These are phyloP conservation scores for Lizonia empirigonia DNA, from an alignment of 2,329 filamentous ascomycete species.

Conservation along the genomic window DNA sequence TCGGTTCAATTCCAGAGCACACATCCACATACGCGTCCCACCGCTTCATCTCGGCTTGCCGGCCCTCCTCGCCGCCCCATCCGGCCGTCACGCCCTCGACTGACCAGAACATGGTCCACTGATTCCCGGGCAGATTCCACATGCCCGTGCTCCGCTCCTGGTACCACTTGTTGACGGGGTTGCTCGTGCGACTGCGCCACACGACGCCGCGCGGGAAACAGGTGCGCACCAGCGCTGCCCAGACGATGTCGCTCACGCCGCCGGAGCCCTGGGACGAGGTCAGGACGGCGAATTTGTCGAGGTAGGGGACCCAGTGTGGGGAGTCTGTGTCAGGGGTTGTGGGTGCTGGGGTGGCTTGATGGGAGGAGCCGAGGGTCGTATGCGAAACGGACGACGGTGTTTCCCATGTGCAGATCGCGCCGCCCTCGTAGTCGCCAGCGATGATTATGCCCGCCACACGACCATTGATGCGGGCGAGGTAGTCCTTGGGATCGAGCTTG, in stretches of 20 bases:
- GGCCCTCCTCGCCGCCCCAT: slow-evolving; percentile 55
- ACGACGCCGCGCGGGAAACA: slow-evolving; percentile 90
- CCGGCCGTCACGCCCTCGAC: slow-evolving; percentile 63
- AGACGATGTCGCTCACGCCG: slow-evolving; percentile 93
- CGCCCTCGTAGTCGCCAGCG: slow-evolving; percentile 94
- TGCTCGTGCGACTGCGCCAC: slow-evolving; percentile 87
- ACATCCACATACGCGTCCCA: slow-evolving; percentile 58
- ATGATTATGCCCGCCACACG: slow-evolving; percentile 91
- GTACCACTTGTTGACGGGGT: slow-evolving; percentile 99
- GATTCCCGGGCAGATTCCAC: slow-evolving; percentile 77
- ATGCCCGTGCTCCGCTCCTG: slow-evolving; percentile 88
- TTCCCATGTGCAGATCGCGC: slow-evolving; percentile 95
- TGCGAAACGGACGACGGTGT: slow-evolving; percentile 52
- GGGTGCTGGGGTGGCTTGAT: background rate
- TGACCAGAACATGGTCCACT: slow-evolving; percentile 99
- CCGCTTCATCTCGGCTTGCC: slow-evolving; percentile 46
- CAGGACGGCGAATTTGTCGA: slow-evolving; percentile 96
- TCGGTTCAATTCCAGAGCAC: slow-evolving; percentile 55
- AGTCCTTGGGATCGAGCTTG: slow-evolving; percentile 81
- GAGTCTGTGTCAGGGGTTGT: slow-evolving; percentile 47
- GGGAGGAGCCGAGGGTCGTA: slow-evolving; percentile 54
- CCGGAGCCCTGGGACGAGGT: slow-evolving; percentile 86
- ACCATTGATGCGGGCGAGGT: slow-evolving; percentile 77
- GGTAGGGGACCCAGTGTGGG: slow-evolving; percentile 75
- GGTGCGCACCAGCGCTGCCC: slow-evolving; percentile 89